A percentile compares a stretch with the other conserved stretches of the same genome.
These are phyloP conservation scores for Reticulascus tulasneorum DNA, from an alignment of 2,329 filamentous ascomycete species.

Conservation along the genomic window DNA sequence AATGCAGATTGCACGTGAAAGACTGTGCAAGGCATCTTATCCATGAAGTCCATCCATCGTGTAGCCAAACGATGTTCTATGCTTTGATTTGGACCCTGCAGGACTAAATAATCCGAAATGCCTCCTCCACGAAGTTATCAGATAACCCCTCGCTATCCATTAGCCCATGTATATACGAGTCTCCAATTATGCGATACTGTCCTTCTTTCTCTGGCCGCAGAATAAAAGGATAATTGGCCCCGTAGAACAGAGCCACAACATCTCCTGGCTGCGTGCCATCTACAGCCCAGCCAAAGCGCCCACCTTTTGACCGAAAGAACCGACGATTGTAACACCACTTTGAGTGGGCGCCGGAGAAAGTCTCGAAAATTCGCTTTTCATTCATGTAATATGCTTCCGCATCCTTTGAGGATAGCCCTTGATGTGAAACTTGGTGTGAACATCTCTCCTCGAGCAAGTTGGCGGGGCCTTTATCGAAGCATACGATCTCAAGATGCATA, in stretches of 20 bases:
- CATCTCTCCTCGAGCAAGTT: background rate
- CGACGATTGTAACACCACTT: conserved; percentile 5
- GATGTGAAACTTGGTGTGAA: background rate
- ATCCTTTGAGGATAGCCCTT: conserved; percentile 3
- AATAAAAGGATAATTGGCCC: conserved; percentile 1
- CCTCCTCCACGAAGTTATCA: background rate
- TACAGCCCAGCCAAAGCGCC: conserved; percentile 4
- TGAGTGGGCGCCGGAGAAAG: background rate
- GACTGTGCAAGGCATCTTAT: too few relatives aligned
- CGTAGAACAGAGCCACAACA: conserved; percentile 1
- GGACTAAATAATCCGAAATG: conserved; percentile 1
- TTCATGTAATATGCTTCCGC: conserved; percentile 2
- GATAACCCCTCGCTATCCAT: conserved; percentile 2
- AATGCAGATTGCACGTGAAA: too few relatives aligned
- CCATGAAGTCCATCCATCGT: too few relatives aligned
- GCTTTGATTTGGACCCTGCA: too few relatives aligned
- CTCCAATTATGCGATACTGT: background rate
- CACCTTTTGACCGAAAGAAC: conserved; percentile 5
- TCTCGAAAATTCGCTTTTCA: conserved; percentile 1
- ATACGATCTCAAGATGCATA: background rate
- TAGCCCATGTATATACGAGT: conserved; percentile 1
- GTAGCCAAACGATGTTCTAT: too few relatives aligned
- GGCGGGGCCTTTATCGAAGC: background rate
- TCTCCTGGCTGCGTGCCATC: conserved; percentile 1
- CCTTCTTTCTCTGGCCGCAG: background rate